phyloP scores from a whole-genome alignment of 768 basidiomycete species.

The Hypsizygus marmoreus region DNA sequence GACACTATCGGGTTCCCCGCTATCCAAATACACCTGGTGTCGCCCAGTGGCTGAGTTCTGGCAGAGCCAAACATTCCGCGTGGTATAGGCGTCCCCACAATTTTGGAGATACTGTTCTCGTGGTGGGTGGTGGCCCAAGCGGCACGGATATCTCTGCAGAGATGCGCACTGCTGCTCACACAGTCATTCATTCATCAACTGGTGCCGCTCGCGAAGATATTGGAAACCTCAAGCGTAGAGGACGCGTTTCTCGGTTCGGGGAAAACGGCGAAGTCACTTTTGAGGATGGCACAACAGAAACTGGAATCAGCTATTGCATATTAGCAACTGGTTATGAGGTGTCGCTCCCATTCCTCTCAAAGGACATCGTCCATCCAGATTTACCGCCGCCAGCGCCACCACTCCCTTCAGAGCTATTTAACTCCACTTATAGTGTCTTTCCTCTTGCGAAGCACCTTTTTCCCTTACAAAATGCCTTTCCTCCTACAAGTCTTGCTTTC shows the following conservation, averaged over 20 bases:
- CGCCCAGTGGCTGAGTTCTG: constrained; percentile 51
- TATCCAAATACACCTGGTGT: constrained; percentile 65
- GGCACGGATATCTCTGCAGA: constrained; percentile 69
- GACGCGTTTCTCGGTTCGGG: constrained; percentile 43
- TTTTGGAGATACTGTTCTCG: constrained; percentile 45
- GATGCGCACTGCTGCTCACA: constrained; percentile 42
- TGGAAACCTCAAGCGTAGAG: constrained; percentile 41
- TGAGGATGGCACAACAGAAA: constrained; percentile 58
- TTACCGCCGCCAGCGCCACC: constrained; percentile 49
- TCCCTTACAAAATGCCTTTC: constrained; percentile 53
- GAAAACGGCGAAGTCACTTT: constrained; percentile 51
- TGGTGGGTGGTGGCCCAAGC: constrained; percentile 62
- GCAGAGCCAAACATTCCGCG: constrained; percentile 63
- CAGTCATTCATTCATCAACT: constrained; percentile 59
- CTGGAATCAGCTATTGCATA: constrained; percentile 61
- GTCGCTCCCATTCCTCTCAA: constrained; percentile 62
- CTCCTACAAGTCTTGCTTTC: constrained; percentile 59
- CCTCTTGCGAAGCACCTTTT: constrained; percentile 74
- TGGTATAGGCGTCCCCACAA: constrained; percentile 61
- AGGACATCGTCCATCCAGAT: constrained; percentile 28
- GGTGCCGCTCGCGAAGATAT: constrained; percentile 32
- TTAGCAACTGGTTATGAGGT: constrained; percentile 78
- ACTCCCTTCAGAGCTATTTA: constrained; percentile 53
- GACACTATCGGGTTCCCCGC: constrained; percentile 69
- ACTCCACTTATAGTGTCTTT: constrained; percentile 67